Conservation (phyloP, 345 rosid species). For the Brassica cretica region DNA sequence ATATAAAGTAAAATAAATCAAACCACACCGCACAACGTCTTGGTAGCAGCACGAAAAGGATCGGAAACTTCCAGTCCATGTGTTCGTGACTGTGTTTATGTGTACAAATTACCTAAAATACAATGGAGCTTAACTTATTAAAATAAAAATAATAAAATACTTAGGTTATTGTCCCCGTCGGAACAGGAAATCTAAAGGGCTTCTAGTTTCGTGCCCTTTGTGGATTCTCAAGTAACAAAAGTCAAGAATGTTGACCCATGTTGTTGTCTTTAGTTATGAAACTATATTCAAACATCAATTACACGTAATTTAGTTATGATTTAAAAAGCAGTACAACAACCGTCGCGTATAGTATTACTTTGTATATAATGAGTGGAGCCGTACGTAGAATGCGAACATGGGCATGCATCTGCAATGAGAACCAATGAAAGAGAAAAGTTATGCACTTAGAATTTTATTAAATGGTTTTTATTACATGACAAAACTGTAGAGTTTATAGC, state of each 20-base stretch:
- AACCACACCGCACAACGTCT: constrained; percentile 20
- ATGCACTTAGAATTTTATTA: constrained; percentile 15
- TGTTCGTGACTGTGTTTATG: constrained; percentile 30
- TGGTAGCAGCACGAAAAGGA: constrained; percentile 27
- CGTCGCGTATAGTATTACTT: neutral
- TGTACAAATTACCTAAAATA: constrained; percentile 13
- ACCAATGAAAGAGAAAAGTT: constrained; percentile 4
- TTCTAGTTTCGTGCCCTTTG: constrained; percentile 37
- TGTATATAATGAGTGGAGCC: neutral
- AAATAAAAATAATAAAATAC: neutral
- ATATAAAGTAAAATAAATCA: constrained; percentile 15
- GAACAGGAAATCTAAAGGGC: constrained; percentile 36
- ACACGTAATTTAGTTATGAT: constrained; percentile 11
- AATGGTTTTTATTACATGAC: constrained; percentile 22
- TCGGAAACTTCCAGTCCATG: constrained; percentile 36
- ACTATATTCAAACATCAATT: constrained; percentile 27
- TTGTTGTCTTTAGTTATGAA: constrained; percentile 29
- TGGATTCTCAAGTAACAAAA: constrained; percentile 36
- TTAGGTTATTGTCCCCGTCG: constrained; percentile 35
- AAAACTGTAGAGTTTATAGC: constrained; percentile 23
- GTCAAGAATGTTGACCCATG: constrained; percentile 43
- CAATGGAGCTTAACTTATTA: constrained; percentile 16
- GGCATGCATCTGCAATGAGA: constrained; percentile 19
- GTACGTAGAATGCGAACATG: constrained; percentile 20
- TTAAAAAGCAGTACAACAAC: constrained; percentile 3